These are phyloP conservation scores for Paratinospora sagittata DNA, from an alignment of 164 flowering plant genomes.

Conservation along the genomic window DNA sequence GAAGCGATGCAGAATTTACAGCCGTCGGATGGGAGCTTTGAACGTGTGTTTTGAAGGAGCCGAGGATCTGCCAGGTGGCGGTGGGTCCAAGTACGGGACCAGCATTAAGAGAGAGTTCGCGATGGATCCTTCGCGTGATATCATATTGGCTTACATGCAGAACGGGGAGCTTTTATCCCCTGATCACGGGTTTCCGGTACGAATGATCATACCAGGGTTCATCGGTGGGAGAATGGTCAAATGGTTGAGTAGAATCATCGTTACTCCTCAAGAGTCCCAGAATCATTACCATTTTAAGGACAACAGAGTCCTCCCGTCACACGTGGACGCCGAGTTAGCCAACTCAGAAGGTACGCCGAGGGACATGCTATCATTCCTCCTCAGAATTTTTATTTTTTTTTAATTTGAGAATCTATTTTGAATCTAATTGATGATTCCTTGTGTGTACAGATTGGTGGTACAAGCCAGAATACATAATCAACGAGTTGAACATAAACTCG, in stretches of 20 bases:
- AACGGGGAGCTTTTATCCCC: slow-evolving; percentile 72
- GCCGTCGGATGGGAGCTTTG: slow-evolving; percentile 48
- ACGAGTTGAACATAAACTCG: slow-evolving; percentile 91
- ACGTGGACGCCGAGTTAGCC: slow-evolving; percentile 89
- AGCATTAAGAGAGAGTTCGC: slow-evolving; percentile 59
- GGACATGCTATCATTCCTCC: background rate
- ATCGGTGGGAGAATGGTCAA: slow-evolving; percentile 98
- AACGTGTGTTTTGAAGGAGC: slow-evolving; percentile 94
- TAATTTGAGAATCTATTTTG: too few species aligned
- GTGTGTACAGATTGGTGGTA: slow-evolving; percentile 89
- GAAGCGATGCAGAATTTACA: slow-evolving; percentile 57
- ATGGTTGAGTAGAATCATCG: slow-evolving; percentile 77
- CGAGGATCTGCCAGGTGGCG: slow-evolving; percentile 91
- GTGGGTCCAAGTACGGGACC: slow-evolving; percentile 93
- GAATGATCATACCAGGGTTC: slow-evolving; percentile 88
- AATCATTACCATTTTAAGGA: slow-evolving; percentile 75
- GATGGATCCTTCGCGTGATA: slow-evolving; percentile 79
- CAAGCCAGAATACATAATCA: slow-evolving; percentile 88
- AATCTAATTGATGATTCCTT: too few species aligned
- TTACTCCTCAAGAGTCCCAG: slow-evolving; percentile 61
- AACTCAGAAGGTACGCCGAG: slow-evolving; percentile 64
- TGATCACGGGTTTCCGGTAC: slow-evolving; percentile 88
- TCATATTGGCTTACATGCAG: slow-evolving; percentile 88
- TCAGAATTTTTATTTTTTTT: background rate
- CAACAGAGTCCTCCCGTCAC: slow-evolving; percentile 83